Evolutionary conservation across 257 asterid genomes (phyloP), one percentile per base, ranked within the genome.

Genomic region (Striga asiatica): DNA sequence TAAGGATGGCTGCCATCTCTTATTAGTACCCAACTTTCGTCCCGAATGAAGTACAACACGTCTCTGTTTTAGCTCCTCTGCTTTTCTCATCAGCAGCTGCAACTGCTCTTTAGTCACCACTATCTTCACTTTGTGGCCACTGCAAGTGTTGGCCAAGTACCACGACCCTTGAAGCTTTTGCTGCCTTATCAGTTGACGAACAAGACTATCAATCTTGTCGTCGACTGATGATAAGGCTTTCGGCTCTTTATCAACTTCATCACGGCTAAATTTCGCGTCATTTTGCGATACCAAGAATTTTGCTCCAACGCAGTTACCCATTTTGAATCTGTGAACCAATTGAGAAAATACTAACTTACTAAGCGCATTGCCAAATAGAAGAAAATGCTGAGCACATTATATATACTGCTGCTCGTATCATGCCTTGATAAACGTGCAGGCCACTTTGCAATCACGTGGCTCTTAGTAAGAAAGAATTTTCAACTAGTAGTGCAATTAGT

Each of bases 1-100:
- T 60, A 79, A 71, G 60, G 72, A 74, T 3, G 85, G 80, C 66
- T 68, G 73, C 88, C 88, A 78, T 54, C 71, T 70, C n/a, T n/a
- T n/a, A n/a, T n/a, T n/a, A n/a, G n/a, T n/a, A n/a, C n/a, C n/a
- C n/a, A n/a, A n/a, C n/a, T n/a, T n/a, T 34, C 47, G 13, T 5
- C 28, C 17, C 1, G 61, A 50, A 28, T 46, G 86, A 62, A 69
- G 12, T 52, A 50, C 54, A 0, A 59, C n/a, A 52, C n/a, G n/a
- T n/a, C n/a, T n/a, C n/a, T 52, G 55, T 20, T 61, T 60, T 66
- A 48, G 18, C 66, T 58, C 75, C 66, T 58, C 75, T 16, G 60
- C 54, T 7, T 64, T 66, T 11, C 29, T 66, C n/a, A 61, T 34
- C 11, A 85, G 75, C 69, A 68, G 41, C 76, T 74, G 69, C 67